Conservation (phyloP, 2,329 filamentous ascomycete species). For the Colletotrichum destructivum region DNA sequence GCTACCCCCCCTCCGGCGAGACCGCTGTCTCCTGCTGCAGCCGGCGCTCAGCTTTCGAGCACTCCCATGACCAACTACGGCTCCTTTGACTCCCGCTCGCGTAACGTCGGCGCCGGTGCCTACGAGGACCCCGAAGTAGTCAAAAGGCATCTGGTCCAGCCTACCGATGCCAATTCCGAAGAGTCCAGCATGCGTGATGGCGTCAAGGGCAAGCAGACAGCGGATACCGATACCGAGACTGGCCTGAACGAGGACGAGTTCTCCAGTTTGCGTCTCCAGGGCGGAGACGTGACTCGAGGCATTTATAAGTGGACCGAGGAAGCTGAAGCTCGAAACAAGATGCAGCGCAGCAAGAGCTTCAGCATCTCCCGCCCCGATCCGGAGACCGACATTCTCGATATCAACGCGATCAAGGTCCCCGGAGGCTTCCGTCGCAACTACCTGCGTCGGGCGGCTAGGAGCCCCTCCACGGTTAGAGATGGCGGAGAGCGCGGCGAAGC, state of each 20-base stretch:
- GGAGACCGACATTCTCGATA: constrained; percentile 85
- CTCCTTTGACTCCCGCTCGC: constrained; percentile 82
- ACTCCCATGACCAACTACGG: constrained; percentile 82
- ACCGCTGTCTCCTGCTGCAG: constrained; percentile 59
- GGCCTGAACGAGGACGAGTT: constrained; percentile 83
- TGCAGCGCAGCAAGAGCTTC: constrained; percentile 91
- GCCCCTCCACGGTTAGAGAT: constrained; percentile 63
- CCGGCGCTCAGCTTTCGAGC: constrained; percentile 60
- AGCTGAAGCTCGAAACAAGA: constrained; percentile 78
- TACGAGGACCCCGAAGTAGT: constrained; percentile 94
- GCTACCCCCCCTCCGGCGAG: constrained; percentile 65
- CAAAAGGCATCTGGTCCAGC: constrained; percentile 87
- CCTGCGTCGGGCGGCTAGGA: constrained; percentile 81
- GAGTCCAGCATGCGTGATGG: constrained; percentile 61
- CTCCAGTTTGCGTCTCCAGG: constrained; percentile 92
- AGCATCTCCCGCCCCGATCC: constrained; percentile 82
- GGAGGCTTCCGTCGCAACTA: constrained; percentile 95
- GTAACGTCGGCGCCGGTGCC: constrained; percentile 68
- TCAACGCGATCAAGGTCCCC: constrained; percentile 91
- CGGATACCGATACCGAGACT: constrained; percentile 52
- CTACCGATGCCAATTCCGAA: constrained; percentile 66
- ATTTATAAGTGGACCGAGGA: constrained; percentile 98
- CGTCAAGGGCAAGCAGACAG: constrained; percentile 69
- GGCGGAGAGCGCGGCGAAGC: constrained; percentile 56
- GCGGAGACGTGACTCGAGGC: constrained; percentile 92